Percentiles rank a stretch among this genome's conserved stretches.
Conservation (phyloP, 2,329 filamentous ascomycete species). For the Rhexocercosporidium sp. region DNA sequence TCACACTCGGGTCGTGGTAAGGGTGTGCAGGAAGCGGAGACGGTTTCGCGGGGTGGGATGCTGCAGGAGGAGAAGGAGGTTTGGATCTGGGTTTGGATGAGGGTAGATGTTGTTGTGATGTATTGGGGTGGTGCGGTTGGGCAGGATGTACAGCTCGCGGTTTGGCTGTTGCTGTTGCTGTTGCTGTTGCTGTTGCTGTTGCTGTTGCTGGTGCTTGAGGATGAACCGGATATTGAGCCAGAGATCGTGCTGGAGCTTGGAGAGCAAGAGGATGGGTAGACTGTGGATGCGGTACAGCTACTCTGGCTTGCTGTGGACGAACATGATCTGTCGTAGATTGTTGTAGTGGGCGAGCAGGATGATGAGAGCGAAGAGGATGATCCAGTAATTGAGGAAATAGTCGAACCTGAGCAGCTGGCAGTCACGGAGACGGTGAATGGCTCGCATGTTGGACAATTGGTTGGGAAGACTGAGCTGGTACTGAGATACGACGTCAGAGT, state of each 20-base stretch:
- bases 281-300: constrained; percentile 12
- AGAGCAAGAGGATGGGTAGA: constrained; percentile 7
- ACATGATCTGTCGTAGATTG: constrained; percentile 3
- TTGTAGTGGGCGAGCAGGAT: constrained; percentile 11
- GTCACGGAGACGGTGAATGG: constrained; percentile 6
- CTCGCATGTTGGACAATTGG: constrained; percentile 3
- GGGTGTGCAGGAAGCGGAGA: not conserved
- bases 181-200: not conserved
- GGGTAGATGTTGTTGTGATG: not conserved
- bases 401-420: not conserved
- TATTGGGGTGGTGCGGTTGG: not conserved
- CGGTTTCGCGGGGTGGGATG: not conserved
- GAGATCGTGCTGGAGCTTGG: not conserved
- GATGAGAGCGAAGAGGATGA: not conserved
- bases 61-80: not conserved
- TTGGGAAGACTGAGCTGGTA: constrained; percentile 9
- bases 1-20: constrained; percentile 4
- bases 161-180: not conserved
- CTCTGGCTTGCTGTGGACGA: not conserved
- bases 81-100: not conserved
- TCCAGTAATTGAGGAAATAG: not conserved
- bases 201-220: not conserved
- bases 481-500: not conserved
- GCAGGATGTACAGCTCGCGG: constrained; percentile 3
- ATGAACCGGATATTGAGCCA: not conserved